These are phyloP conservation scores for Brassica balearica DNA, from an alignment of 441 rosid genomes.

Conservation along the genomic window DNA sequence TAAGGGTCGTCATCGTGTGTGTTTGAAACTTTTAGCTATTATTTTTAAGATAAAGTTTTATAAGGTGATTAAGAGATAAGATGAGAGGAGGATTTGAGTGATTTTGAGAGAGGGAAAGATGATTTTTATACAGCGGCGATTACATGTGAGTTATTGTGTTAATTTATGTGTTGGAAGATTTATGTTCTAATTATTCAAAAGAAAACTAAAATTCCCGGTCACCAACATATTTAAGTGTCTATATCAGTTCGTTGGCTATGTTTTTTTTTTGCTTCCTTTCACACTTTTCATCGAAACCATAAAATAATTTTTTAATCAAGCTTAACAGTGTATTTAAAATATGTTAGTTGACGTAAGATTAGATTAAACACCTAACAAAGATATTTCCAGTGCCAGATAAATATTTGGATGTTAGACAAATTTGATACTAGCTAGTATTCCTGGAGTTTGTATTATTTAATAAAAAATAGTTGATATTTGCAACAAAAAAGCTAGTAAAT, in stretches of 20 bases:
- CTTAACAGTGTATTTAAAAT: slow-evolving; percentile 13
- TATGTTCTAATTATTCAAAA: slow-evolving; percentile 32
- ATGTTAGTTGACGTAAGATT: slow-evolving; percentile 5
- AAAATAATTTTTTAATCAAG: slow-evolving; percentile 17
- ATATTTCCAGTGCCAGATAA: slow-evolving; percentile 15
- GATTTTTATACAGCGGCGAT: slow-evolving; percentile 20
- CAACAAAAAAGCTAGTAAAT: background rate
- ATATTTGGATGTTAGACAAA: background rate
- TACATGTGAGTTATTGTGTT: background rate
- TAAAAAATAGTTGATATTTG: background rate
- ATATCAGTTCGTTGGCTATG: slow-evolving; percentile 42
- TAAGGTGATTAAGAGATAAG: slow-evolving; percentile 27
- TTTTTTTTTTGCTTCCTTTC: slow-evolving; percentile 25
- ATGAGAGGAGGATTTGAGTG: slow-evolving; percentile 30
- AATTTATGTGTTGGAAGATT: slow-evolving; percentile 22
- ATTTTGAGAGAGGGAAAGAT: slow-evolving; percentile 23
- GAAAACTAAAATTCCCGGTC: slow-evolving; percentile 33
- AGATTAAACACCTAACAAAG: slow-evolving; percentile 28
- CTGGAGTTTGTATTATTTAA: no score
- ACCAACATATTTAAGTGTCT: slow-evolving; percentile 44
- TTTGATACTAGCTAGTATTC: background rate
- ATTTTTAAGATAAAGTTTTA: background rate
- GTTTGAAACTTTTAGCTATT: slow-evolving; percentile 18
- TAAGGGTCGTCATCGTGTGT: slow-evolving; percentile 11
- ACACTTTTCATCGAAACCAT: slow-evolving; percentile 12